phyloP scores from a whole-genome alignment of 805 yeast genomes.

The Pichia cabralensis region DNA sequence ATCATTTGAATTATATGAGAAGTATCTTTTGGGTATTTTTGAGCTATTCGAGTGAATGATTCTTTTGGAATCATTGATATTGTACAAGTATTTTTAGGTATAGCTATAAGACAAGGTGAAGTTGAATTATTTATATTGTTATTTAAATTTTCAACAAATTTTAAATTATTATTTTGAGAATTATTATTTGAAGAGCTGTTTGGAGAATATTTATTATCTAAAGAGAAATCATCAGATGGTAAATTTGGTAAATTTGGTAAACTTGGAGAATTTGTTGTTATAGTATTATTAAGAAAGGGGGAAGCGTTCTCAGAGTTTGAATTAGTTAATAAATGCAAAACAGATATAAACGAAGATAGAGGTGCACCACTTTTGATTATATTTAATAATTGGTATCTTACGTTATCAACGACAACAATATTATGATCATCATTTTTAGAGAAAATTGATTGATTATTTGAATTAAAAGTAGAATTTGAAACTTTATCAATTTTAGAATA shows the following conservation, averaged over 20 bases:
- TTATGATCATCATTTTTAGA: conserved; percentile 29
- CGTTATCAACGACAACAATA: conserved; percentile 40
- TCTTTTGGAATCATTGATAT: conserved; percentile 86
- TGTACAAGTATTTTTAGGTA: conserved; percentile 67
- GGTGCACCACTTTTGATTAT: conserved; percentile 81
- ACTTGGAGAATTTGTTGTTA: conserved; percentile 7
- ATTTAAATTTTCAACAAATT: no score
- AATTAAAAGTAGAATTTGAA: conserved; percentile 11
- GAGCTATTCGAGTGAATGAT: conserved; percentile 64
- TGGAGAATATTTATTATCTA: conserved; percentile 6
- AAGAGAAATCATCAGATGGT: conserved; percentile 9
- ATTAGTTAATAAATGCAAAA: conserved; percentile 54
- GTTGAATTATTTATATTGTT: not conserved
- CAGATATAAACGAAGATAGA: conserved; percentile 70
- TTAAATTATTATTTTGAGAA: not conserved
- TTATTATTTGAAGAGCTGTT: conserved; percentile 3
- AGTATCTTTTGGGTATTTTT: conserved; percentile 77
- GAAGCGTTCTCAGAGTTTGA: conserved; percentile 7
- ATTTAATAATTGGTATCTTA: conserved; percentile 63
- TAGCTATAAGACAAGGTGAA: conserved; percentile 44
- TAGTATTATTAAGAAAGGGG: no score
- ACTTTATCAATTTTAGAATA: conserved; percentile 42
- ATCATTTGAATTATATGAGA: conserved; percentile 94
- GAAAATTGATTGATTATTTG: conserved; percentile 10
- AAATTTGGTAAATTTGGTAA: conserved; percentile 2